Percentiles rank a stretch among this genome's conserved stretches.
These are phyloP conservation scores for Salvia miltiorrhiza DNA, from an alignment of 257 asterid genomes.

Conservation along the genomic window DNA sequence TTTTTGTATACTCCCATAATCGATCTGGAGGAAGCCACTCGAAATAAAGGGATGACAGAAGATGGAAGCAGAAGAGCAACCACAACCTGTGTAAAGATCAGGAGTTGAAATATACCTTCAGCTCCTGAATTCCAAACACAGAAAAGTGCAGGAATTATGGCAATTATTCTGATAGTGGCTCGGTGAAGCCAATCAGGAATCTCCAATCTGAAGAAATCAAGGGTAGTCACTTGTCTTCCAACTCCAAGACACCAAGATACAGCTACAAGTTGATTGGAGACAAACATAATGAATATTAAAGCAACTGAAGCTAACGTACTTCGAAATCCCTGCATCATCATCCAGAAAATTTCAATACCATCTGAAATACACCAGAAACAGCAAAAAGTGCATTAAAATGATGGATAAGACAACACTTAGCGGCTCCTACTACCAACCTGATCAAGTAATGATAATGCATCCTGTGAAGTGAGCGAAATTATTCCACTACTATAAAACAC, in stretches of 20 bases:
- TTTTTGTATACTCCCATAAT: constrained; percentile 71
- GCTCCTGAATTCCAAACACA: constrained; percentile 86
- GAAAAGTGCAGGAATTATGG: constrained; percentile 78
- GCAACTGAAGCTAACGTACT: constrained; percentile 64
- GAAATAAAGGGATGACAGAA: constrained; percentile 81
- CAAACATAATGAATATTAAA: constrained; percentile 50
- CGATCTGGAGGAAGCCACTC: constrained; percentile 78
- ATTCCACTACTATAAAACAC: constrained; percentile 66
- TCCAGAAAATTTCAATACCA: constrained; percentile 10
- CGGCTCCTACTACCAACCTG: constrained; percentile 54
- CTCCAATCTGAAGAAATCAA: constrained; percentile 62
- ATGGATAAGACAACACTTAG: neutral
- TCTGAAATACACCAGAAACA: constrained; percentile 1
- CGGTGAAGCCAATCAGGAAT: constrained; percentile 96
- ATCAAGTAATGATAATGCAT: constrained; percentile 81
- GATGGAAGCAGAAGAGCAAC: constrained; percentile 93
- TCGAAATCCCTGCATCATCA: constrained; percentile 62
- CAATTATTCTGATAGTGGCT: constrained; percentile 74
- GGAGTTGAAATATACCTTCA: constrained; percentile 82
- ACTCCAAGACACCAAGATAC: constrained; percentile 74
- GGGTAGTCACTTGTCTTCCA: constrained; percentile 59
- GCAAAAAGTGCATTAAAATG: neutral
- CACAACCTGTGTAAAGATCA: constrained; percentile 73
- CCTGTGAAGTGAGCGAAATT: constrained; percentile 68
- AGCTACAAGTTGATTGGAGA: constrained; percentile 73